Conservation (phyloP, 352 stramenopile species). For the Thraustotheca clavata region DNA sequence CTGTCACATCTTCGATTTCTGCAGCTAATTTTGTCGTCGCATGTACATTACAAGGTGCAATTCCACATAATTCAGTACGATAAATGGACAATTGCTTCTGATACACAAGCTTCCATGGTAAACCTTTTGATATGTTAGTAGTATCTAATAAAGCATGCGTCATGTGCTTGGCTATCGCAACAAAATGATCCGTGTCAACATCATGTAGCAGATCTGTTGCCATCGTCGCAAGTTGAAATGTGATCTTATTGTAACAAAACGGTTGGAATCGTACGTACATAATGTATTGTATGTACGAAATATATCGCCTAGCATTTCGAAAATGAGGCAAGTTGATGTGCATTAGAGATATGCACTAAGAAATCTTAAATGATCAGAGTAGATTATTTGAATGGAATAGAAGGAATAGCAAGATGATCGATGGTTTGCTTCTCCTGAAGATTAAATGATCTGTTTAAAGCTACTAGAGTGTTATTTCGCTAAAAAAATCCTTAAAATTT, state of each 20-base stretch:
- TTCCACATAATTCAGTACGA: slow-evolving; percentile 44
- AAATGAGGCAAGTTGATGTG: too few relatives aligned
- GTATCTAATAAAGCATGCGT: slow-evolving; percentile 63
- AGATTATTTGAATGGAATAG: too few relatives aligned
- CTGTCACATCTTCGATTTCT: slow-evolving; percentile 72
- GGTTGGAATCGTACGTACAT: neutral
- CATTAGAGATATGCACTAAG: too few relatives aligned
- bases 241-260: neutral
- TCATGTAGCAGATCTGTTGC: neutral
- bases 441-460: too few relatives aligned
- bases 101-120: slow-evolving; percentile 64
- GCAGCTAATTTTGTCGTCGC: slow-evolving; percentile 72
- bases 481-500: too few relatives aligned
- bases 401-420: too few relatives aligned
- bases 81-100: slow-evolving; percentile 44
- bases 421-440: too few relatives aligned
- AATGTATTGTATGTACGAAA: neutral
- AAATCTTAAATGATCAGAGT: too few relatives aligned
- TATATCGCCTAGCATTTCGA: too few relatives aligned
- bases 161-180: slow-evolving; percentile 70
- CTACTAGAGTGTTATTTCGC: too few relatives aligned
- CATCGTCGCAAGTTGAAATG: neutral
- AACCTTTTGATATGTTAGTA: slow-evolving; percentile 60
- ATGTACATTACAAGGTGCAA: slow-evolving; percentile 79
- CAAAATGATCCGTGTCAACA: slow-evolving; percentile 53